Conservation (phyloP, 495 filamentous ascomycete species). For the Massariosphaeria phaeospora region DNA sequence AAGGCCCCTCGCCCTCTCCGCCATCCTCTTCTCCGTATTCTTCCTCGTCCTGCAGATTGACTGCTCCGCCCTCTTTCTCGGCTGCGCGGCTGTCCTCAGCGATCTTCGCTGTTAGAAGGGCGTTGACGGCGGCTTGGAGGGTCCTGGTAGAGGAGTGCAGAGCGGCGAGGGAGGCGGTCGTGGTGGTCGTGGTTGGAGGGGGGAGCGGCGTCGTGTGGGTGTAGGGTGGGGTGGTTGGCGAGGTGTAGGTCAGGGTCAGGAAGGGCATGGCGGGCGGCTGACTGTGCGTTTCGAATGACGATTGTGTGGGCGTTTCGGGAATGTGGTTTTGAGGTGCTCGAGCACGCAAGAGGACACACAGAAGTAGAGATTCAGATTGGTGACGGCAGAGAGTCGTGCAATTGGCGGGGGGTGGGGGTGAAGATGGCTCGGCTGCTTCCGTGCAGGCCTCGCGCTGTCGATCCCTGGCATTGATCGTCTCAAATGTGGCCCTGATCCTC, state of each 20-base stretch:
- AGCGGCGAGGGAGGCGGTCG: constrained; percentile 57
- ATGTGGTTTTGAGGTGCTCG: too few species aligned
- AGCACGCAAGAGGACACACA: too few species aligned
- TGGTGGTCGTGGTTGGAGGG: constrained; percentile 37
- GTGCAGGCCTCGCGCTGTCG: too few species aligned
- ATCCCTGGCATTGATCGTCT: too few species aligned
- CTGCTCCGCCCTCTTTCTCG: constrained; percentile 32
- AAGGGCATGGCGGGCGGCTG: background rate
- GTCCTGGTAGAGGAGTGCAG: constrained; percentile 57
- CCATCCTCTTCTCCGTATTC: constrained; percentile 83
- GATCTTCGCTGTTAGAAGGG: constrained; percentile 80
- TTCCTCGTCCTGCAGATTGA: constrained; percentile 59
- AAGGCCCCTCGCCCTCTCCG: constrained; percentile 54
- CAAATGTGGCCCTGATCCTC: too few species aligned
- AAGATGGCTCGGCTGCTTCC: too few species aligned
- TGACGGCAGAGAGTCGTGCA: too few species aligned
- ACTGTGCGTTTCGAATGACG: background rate
- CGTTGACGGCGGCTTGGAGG: constrained; percentile 73
- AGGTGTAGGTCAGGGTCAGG: constrained; percentile 18
- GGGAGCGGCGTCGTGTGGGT: constrained; percentile 46
- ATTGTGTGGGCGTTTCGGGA: too few species aligned
- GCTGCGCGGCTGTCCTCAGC: constrained; percentile 67
- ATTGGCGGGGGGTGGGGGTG: too few species aligned
- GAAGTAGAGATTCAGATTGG: too few species aligned
- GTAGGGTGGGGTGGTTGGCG: constrained; percentile 28